These are phyloP conservation scores for Stellera chamaejasme DNA, from an alignment of 345 rosid genomes.

Conservation along the genomic window DNA sequence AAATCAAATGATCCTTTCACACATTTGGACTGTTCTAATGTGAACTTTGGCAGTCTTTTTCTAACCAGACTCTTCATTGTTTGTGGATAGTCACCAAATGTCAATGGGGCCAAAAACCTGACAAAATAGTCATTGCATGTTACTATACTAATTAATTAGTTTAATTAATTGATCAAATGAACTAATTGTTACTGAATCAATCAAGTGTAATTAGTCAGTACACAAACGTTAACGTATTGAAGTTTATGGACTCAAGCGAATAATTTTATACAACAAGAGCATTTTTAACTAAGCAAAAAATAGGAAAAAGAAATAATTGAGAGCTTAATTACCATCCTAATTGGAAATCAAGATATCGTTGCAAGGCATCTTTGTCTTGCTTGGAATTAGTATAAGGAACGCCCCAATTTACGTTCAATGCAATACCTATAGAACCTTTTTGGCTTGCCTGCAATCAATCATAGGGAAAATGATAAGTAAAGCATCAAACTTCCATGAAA, in stretches of 20 bases:
- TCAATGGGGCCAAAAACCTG: constrained; percentile 43
- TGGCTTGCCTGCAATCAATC: constrained; percentile 22
- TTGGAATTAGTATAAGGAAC: constrained; percentile 27
- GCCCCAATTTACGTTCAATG: constrained; percentile 24
- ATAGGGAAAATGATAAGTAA: background rate
- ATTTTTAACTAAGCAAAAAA: too few species aligned
- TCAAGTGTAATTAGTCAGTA: background rate
- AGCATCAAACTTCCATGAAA: background rate
- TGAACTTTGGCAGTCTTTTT: constrained; percentile 40
- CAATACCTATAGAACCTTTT: constrained; percentile 35
- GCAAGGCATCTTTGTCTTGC: constrained; percentile 24
- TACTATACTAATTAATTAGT: background rate
- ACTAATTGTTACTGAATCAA: background rate
- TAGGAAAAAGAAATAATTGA: too few species aligned
- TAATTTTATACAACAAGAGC: too few species aligned
- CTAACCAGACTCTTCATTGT: constrained; percentile 29
- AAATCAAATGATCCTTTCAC: constrained; percentile 46
- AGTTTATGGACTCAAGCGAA: too few species aligned
- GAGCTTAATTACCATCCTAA: constrained; percentile 30
- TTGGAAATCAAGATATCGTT: constrained; percentile 33
- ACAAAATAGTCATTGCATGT: background rate
- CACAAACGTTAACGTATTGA: too few species aligned
- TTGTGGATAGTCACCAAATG: constrained; percentile 39
- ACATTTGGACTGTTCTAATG: constrained; percentile 36
- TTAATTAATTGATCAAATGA: background rate